phyloP scores from a whole-genome alignment of 2,329 filamentous ascomycete genomes.

The Pseudogymnoascus destructans region DNA sequence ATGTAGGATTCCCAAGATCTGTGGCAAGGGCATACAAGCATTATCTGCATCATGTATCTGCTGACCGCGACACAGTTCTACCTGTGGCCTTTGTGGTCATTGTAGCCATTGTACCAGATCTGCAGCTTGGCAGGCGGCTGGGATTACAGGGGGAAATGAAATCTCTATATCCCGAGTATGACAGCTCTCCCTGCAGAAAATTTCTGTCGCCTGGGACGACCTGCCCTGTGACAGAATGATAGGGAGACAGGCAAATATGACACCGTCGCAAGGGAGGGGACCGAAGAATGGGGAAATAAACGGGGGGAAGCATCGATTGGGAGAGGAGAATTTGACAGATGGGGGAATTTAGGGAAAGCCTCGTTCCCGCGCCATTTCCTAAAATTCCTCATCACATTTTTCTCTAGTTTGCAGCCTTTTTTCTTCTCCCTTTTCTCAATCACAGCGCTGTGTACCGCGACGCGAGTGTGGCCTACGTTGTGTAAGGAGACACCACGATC shows the following conservation, averaged over 20 bases:
- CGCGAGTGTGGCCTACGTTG: background rate
- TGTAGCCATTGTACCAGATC: background rate
- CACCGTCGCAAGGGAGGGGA: background rate
- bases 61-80: background rate
- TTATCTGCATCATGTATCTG: slow-evolving; percentile 2
- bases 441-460: background rate
- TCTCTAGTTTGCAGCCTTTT: background rate
- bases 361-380: background rate
- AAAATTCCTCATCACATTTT: background rate
- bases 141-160: background rate
- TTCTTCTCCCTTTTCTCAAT: background rate
- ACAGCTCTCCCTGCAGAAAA: slow-evolving; percentile 3
- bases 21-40: background rate
- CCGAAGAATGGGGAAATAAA: background rate
- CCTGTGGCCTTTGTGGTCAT: slow-evolving; percentile 1
- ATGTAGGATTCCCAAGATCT: background rate
- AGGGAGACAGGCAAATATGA: background rate
- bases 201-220: background rate
- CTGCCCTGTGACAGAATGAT: background rate
- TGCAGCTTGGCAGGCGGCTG: background rate
- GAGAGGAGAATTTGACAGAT: background rate
- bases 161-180: background rate
- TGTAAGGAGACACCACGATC: slow-evolving; percentile 1
- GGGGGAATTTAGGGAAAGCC: background rate
- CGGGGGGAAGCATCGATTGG: background rate